Conservation (phyloP, 805 yeast genomes). For the Spathaspora passalidarum region DNA sequence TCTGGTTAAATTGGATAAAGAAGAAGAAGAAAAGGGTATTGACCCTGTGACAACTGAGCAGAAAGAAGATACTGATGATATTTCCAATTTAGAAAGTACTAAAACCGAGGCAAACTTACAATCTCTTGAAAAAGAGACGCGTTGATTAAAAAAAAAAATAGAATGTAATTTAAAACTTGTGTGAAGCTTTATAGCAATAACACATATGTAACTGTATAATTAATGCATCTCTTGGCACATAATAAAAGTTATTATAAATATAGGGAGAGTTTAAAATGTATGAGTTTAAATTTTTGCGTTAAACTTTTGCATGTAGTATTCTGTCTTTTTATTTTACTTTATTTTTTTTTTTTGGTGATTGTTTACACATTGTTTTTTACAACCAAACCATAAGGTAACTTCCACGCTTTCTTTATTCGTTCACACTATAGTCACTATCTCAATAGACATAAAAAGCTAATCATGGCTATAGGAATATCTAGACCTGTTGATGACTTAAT, state of each 20-base stretch:
- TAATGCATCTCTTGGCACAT: no score
- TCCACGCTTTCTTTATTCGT: background rate
- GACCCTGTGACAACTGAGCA: no score
- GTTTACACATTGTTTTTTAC: background rate
- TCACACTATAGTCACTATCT: background rate
- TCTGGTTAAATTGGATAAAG: no score
- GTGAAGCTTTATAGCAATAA: background rate
- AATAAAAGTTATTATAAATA: no score
- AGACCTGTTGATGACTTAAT: conserved; percentile 17
- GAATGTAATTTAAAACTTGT: no score
- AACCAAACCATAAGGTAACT: background rate
- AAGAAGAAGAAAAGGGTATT: no score
- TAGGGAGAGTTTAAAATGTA: background rate
- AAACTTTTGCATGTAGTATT: background rate
- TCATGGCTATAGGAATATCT: background rate
- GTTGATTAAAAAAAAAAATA: no score
- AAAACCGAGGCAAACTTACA: no score
- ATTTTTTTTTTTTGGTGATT: background rate
- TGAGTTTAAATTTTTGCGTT: background rate
- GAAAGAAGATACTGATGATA: background rate
- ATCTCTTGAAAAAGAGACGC: background rate
- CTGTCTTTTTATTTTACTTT: no score
- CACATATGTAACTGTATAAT: background rate
- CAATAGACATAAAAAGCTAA: background rate
- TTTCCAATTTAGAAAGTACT: background rate